Percentiles rank a stretch among this genome's conserved stretches.
These are phyloP conservation scores for Sextonia rubra DNA, from an alignment of 164 flowering plant genomes.

Conservation along the genomic window DNA sequence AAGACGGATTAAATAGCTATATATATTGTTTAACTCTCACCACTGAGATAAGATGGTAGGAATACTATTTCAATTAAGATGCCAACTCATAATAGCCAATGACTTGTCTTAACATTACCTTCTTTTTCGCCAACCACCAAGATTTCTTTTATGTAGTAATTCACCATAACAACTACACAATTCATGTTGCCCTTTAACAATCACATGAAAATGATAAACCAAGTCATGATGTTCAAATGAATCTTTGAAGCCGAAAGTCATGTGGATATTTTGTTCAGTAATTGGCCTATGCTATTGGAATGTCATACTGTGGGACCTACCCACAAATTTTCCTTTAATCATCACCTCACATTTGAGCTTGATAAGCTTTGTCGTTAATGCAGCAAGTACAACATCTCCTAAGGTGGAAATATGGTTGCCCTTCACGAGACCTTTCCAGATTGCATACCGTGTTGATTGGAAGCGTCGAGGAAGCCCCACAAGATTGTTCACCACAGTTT, in stretches of 20 bases:
- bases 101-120: not conserved
- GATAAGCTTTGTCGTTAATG: too few species aligned
- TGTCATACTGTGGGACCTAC: too few species aligned
- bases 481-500: too few species aligned
- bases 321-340: too few species aligned
- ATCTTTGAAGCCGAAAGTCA: not conserved
- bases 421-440: too few species aligned
- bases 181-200: not conserved
- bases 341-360: too few species aligned
- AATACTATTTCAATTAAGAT: not conserved
- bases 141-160: not conserved
- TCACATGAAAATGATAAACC: not conserved
- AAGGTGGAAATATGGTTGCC: too few species aligned
- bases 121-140: not conserved
- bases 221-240: not conserved
- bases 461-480: too few species aligned
- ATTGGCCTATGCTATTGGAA: too few species aligned
- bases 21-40: not conserved
- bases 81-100: not conserved
- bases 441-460: too few species aligned
- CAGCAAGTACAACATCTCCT: too few species aligned
- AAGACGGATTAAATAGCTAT: too few species aligned
- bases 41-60: not conserved
- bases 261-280: not conserved
- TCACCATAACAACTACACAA: not conserved